These are phyloP conservation scores for Eucalyptus cloeziana DNA, from an alignment of 345 rosid species.

Conservation along the genomic window DNA sequence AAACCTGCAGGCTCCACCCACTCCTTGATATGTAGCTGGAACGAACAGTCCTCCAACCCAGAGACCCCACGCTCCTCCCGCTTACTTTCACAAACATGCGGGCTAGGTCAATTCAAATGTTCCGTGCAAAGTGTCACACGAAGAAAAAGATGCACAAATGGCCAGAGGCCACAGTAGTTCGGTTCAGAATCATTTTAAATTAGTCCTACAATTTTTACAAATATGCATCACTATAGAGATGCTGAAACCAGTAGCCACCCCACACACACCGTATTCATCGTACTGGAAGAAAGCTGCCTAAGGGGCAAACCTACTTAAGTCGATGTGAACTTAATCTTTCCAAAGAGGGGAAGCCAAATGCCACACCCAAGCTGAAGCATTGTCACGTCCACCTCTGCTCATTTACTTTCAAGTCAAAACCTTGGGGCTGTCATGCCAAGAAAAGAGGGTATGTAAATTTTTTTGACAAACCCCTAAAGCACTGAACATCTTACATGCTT, in stretches of 20 bases:
- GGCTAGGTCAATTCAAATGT: not conserved
- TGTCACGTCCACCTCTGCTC: not conserved
- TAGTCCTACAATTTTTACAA: not conserved
- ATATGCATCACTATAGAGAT: not conserved
- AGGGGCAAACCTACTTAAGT: not conserved
- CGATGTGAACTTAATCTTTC: not conserved
- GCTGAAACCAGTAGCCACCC: not conserved
- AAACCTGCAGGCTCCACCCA: too few species aligned
- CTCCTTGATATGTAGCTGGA: not conserved
- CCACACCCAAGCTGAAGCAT: not conserved
- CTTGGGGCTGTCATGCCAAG: not conserved
- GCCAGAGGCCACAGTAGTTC: not conserved
- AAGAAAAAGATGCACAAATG: not conserved
- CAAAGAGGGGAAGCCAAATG: not conserved
- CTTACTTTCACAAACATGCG: not conserved
- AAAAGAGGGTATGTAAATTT: not conserved
- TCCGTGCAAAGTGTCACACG: rapidly evolving
- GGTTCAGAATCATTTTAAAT: not conserved
- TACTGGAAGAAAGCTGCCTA: not conserved
- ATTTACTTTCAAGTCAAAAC: not conserved
- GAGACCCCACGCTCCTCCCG: not conserved
- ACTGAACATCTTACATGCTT: not conserved
- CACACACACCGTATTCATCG: not conserved
- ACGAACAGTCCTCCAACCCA: not conserved
- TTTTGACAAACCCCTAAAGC: not conserved